These are phyloP conservation scores for Annulohypoxylon truncatum DNA, from an alignment of 2,329 filamentous ascomycete species.

Conservation along the genomic window DNA sequence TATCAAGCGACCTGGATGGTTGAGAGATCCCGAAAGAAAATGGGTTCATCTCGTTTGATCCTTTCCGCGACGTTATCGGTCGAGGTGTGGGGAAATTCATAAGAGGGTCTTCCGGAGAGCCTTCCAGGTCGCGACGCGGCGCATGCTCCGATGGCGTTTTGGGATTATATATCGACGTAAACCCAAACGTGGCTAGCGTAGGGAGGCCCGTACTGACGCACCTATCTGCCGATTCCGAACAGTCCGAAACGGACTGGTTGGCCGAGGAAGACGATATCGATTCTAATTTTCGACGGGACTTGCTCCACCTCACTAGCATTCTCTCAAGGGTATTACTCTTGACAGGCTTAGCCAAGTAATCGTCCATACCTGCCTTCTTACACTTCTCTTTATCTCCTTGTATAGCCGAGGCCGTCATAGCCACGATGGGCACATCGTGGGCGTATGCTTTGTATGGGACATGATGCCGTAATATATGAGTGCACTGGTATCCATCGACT, in stretches of 20 bases:
- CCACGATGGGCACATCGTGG: slow-evolving; percentile 76
- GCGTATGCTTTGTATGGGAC: slow-evolving; percentile 70
- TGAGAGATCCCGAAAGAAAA: slow-evolving; percentile 57
- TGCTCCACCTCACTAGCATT: slow-evolving; percentile 78
- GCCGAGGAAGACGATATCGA: slow-evolving; percentile 41
- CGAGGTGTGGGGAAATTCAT: slow-evolving; percentile 54
- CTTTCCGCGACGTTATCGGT: slow-evolving; percentile 52
- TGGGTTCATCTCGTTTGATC: slow-evolving; percentile 51
- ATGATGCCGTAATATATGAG: slow-evolving; percentile 77
- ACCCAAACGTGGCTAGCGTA: slow-evolving; percentile 30
- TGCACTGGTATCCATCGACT: slow-evolving; percentile 82
- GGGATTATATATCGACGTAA: slow-evolving; percentile 22
- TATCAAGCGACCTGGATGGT: slow-evolving; percentile 49
- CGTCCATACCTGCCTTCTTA: slow-evolving; percentile 79
- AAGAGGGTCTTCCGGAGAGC: slow-evolving; percentile 32
- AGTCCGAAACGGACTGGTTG: slow-evolving; percentile 55
- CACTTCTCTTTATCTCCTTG: slow-evolving; percentile 82
- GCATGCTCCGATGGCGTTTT: slow-evolving; percentile 39
- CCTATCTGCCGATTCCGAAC: slow-evolving; percentile 59
- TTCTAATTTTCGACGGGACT: slow-evolving; percentile 44
- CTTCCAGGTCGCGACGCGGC: slow-evolving; percentile 9
- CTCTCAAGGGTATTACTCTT: slow-evolving; percentile 74
- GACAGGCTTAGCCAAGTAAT: slow-evolving; percentile 79
- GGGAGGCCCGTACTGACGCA: slow-evolving; percentile 50
- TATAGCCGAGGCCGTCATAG: slow-evolving; percentile 85